A percentile compares a stretch with the other conserved stretches of the same genome.
Conservation (phyloP, 495 filamentous ascomycete genomes). For the Penicillium coffeae region DNA sequence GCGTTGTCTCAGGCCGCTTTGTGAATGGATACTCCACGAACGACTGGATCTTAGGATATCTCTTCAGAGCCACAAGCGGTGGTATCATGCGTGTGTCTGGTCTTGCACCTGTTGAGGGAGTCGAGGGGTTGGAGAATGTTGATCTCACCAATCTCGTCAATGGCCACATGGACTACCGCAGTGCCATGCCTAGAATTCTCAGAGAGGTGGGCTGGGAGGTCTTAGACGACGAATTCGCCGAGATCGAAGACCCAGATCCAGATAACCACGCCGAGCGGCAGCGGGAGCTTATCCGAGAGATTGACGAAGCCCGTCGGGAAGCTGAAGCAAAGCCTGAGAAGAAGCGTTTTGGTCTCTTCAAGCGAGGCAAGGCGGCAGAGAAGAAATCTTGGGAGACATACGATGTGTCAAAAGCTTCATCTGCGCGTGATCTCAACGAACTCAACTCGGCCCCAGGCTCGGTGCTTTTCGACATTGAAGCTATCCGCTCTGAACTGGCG, state of each 20-base stretch:
- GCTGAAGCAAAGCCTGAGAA: conserved; percentile 70
- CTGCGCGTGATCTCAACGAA: conserved; percentile 23
- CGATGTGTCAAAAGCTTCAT: conserved; percentile 49
- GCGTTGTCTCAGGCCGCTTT: conserved; percentile 83
- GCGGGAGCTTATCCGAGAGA: conserved; percentile 89
- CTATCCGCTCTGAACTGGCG: conserved; percentile 81
- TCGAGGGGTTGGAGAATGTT: conserved; percentile 83
- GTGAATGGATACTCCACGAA: conserved; percentile 92
- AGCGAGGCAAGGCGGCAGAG: conserved; percentile 65
- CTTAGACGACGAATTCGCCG: conserved; percentile 87
- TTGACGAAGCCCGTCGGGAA: conserved; percentile 88
- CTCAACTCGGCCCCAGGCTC: conserved; percentile 28
- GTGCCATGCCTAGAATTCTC: conserved; percentile 83
- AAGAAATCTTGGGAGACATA: conserved; percentile 97
- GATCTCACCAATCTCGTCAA: conserved; percentile 82
- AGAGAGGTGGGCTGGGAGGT: conserved; percentile 85
- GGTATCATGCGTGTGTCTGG: conserved; percentile 90
- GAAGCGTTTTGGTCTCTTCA: conserved; percentile 75
- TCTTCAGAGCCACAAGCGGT: conserved; percentile 91
- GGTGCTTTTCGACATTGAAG: conserved; percentile 94
- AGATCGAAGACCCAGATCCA: conserved; percentile 97
- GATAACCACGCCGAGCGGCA: conserved; percentile 87
- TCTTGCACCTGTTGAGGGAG: conserved; percentile 71
- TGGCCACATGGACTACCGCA: conserved; percentile 95
- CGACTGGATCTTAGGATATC: conserved; percentile 97